These are phyloP conservation scores for Pterocarpus macrocarpus DNA, from an alignment of 306 rosid species.

Conservation along the genomic window DNA sequence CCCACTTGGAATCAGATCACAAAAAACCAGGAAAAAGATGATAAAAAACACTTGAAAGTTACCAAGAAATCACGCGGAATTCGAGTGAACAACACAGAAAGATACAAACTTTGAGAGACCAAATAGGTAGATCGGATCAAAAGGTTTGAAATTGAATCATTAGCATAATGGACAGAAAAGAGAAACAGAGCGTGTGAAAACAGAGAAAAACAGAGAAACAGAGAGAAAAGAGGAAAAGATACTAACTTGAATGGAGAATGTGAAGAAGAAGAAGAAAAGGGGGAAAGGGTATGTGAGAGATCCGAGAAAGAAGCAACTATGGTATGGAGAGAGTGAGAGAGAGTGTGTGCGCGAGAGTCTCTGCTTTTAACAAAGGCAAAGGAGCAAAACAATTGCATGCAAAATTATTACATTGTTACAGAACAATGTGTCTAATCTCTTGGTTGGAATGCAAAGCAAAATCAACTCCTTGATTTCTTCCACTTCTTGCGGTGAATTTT, in stretches of 20 bases:
- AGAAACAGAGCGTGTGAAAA: background rate
- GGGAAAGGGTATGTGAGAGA: constrained; percentile 37
- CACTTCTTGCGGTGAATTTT: background rate
- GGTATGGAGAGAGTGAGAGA: constrained; percentile 23
- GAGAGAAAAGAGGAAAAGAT: constrained; percentile 25
- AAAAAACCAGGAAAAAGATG: constrained; percentile 1
- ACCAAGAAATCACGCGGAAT: background rate
- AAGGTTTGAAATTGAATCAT: constrained; percentile 4
- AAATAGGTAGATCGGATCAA: constrained; percentile 49
- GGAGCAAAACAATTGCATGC: background rate
- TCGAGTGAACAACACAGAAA: background rate
- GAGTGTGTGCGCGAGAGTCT: background rate
- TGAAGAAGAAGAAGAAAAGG: constrained; percentile 23
- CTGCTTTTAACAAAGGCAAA: background rate
- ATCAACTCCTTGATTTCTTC: background rate
- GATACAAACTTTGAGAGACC: constrained; percentile 31
- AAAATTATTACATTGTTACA: background rate
- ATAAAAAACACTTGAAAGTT: background rate
- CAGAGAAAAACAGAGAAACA: background rate
- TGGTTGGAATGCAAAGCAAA: background rate
- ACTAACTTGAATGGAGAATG: constrained; percentile 43
- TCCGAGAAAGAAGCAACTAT: constrained; percentile 48
- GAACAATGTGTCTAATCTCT: background rate
- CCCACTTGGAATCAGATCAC: constrained; percentile 47
- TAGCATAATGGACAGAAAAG: background rate